Conservation (phyloP, 2,329 filamentous ascomycete species). For the Chalara sp. region DNA sequence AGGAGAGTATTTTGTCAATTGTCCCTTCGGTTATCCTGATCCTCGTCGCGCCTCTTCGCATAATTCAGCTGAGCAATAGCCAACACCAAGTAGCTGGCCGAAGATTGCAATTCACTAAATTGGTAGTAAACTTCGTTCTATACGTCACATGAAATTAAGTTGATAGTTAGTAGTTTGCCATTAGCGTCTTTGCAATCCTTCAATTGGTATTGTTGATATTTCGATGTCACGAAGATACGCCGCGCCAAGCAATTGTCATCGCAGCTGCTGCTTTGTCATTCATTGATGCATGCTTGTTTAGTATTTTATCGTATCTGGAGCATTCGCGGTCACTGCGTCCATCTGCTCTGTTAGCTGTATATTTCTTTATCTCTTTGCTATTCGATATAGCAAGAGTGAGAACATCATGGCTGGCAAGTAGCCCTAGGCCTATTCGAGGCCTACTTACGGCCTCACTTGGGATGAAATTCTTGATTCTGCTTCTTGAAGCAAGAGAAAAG, state of each 20-base stretch:
- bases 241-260: background rate
- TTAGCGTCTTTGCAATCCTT: background rate
- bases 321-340: constrained; percentile 1
- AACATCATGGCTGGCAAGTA: background rate
- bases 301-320: constrained; percentile 1
- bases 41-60: constrained; percentile 9
- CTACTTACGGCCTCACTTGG: background rate
- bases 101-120: constrained; percentile 13
- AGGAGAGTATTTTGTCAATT: constrained; percentile 16
- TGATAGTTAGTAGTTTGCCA: background rate
- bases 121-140: constrained; percentile 4
- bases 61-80: constrained; percentile 7
- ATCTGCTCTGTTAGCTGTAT: background rate
- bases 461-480: background rate
- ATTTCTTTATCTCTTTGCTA: background rate
- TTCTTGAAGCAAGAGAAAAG: background rate
- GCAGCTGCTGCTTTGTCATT: background rate
- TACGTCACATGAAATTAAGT: background rate
- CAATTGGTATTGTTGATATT: background rate
- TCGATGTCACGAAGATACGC: background rate
- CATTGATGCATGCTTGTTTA: background rate
- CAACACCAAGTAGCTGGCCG: constrained; percentile 12
- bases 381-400: background rate
- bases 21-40: constrained; percentile 13
- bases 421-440: background rate